Evolutionary conservation across 768 basidiomycete genomes (phyloP).

Genomic region (Gautieria morchelliformis): DNA sequence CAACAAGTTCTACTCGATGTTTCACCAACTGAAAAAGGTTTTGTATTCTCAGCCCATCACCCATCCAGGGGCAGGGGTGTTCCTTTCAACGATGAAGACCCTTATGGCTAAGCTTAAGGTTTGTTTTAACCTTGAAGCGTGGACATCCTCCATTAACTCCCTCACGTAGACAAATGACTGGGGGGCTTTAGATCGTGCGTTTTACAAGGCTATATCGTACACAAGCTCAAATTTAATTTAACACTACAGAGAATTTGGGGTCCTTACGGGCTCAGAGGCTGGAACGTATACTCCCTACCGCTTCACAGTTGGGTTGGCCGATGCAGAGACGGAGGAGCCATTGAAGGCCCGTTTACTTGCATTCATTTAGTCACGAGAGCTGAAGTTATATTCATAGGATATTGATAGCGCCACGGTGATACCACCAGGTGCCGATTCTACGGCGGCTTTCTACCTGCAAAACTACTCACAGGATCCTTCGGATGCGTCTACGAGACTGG

Average conservation of each 20-base stretch:
- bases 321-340: neutral
- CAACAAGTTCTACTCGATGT: slow-evolving; percentile 47
- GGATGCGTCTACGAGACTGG: neutral
- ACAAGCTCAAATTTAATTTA: neutral
- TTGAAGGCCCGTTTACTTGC: neutral
- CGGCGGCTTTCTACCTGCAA: neutral
- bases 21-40: slow-evolving; percentile 34
- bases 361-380: neutral
- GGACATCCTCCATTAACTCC: neutral
- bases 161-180: slow-evolving; percentile 47
- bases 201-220: neutral
- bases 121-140: neutral
- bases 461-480: too few species aligned
- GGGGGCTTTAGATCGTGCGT: slow-evolving; percentile 53
- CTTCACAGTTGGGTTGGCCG: neutral
- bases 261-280: neutral
- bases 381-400: neutral
- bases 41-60: slow-evolving; percentile 41
- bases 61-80: slow-evolving; percentile 43
- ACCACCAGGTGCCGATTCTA: neutral
- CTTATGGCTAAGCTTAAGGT: slow-evolving; percentile 64
- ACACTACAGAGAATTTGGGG: neutral
- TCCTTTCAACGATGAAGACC: slow-evolving; percentile 48
- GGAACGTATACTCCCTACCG: neutral
- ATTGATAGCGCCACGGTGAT: neutral